These are phyloP conservation scores for Cryptococcus sp. DNA, from an alignment of 1,284 basidiomycete species.

Conservation along the genomic window DNA sequence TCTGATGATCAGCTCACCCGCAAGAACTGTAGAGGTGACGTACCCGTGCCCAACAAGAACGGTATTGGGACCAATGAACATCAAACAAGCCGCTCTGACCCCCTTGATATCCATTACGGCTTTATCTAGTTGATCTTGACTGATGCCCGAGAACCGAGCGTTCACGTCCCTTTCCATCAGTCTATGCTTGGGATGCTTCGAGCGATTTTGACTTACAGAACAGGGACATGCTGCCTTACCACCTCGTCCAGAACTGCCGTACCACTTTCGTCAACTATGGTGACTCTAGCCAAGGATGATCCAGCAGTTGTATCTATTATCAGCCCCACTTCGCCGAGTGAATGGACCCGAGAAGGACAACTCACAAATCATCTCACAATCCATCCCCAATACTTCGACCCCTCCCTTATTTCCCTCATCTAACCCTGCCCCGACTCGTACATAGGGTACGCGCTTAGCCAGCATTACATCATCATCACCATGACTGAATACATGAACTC, in stretches of 20 bases:
- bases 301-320: constrained; percentile 70
- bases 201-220: constrained; percentile 76
- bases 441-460: constrained; percentile 70
- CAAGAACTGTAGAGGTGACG: constrained; percentile 8
- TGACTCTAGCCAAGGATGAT: constrained; percentile 77
- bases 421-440: constrained; percentile 49
- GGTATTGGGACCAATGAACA: constrained; percentile 68
- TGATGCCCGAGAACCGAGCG: constrained; percentile 80
- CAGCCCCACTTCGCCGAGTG: background rate
- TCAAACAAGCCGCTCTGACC: constrained; percentile 63
- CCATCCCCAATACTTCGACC: constrained; percentile 72
- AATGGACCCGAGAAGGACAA: background rate
- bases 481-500: constrained; percentile 36
- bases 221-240: constrained; percentile 69
- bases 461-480: constrained; percentile 59
- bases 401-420: constrained; percentile 13
- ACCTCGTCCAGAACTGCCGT: constrained; percentile 72
- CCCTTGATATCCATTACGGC: constrained; percentile 63
- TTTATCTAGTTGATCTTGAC: constrained; percentile 55
- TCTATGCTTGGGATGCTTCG: background rate
- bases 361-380: constrained; percentile 81
- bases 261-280: constrained; percentile 72
- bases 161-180: constrained; percentile 68
- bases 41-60: constrained; percentile 66
- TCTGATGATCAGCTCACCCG: constrained; percentile 11